phyloP scores from a whole-genome alignment of 345 rosid species.

The Pistacia integerrima region DNA sequence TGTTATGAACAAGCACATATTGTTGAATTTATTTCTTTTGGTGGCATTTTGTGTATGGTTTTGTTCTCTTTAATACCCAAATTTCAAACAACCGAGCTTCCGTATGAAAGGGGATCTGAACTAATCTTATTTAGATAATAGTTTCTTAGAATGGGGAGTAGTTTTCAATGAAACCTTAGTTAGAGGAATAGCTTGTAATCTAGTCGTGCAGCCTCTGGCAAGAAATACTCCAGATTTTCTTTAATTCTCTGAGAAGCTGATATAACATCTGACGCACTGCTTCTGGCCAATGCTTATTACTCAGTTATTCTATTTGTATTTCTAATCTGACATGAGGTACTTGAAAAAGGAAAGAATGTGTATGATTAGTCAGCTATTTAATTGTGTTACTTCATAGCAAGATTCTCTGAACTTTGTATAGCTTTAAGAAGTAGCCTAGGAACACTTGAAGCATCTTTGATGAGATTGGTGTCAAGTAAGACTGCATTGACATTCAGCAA shows the following conservation, averaged over 20 bases:
- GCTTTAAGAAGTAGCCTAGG: neutral
- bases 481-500: neutral
- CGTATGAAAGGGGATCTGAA: neutral
- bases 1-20: neutral
- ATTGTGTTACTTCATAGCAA: too few species aligned
- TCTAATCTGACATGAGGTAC: too few species aligned
- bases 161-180: neutral
- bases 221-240: neutral
- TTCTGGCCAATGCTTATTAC: neutral
- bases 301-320: neutral
- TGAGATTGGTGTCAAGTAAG: neutral
- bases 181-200: too few species aligned
- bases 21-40: neutral
- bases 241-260: neutral
- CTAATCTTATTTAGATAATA: neutral
- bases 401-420: neutral
- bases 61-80: neutral
- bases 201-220: neutral
- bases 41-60: neutral
- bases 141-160: neutral
- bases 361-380: too few species aligned
- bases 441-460: neutral
- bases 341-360: too few species aligned
- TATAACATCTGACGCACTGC: neutral
- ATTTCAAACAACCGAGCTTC: conserved; percentile 10